phyloP scores from a whole-genome alignment of 108 stramenopile species.

The Epithemia pelagica region DNA sequence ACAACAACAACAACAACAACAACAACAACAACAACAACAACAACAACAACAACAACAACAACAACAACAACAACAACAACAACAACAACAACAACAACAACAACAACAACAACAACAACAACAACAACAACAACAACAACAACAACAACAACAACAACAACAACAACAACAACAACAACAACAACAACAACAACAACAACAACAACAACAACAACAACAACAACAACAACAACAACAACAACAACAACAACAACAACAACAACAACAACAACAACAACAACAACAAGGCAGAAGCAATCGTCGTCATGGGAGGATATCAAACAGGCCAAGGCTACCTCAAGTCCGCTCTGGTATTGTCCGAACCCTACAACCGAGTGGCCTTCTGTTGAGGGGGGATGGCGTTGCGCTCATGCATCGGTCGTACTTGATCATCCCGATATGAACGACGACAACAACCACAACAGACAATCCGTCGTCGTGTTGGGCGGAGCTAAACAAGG shows the following conservation, averaged over 20 bases:
- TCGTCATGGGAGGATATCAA: not conserved
- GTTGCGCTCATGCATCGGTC: too few relatives aligned
- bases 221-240: not conserved
- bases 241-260: not conserved
- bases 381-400: too few relatives aligned
- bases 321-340: too few relatives aligned
- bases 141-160: constrained; percentile 5
- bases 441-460: too few relatives aligned
- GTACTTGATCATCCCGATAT: too few relatives aligned
- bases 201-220: constrained; percentile 3
- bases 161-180: constrained; percentile 8
- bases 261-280: not conserved
- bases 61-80: constrained; percentile 9
- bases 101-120: constrained; percentile 11
- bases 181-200: not conserved
- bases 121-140: constrained; percentile 8
- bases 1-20: constrained; percentile 6
- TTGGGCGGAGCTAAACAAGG: too few relatives aligned
- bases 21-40: constrained; percentile 9
- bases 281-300: not conserved
- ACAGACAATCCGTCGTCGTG: too few relatives aligned
- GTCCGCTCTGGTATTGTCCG: too few relatives aligned
- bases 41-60: constrained; percentile 9
- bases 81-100: constrained; percentile 11
- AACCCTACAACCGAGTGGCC: too few relatives aligned